Evolutionary conservation across 176 grass and related monocot genomes (phyloP), one percentile per base, ranked within the genome.

Genomic region (Tuctoria greenei): DNA sequence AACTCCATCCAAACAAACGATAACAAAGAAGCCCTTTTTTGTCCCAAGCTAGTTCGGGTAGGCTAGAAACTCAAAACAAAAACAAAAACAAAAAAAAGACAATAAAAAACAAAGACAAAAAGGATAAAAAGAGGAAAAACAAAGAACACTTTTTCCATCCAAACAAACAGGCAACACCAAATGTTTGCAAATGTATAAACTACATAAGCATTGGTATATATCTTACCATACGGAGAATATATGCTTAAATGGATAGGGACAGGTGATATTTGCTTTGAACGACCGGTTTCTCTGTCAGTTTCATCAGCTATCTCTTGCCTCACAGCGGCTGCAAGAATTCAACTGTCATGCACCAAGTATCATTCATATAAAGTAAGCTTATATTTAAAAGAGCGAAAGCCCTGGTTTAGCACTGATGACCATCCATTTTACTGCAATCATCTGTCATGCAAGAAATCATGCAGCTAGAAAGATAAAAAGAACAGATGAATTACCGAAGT

Each of bases 291-390:
- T 83, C 93, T 86, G 77, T 96, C 93, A 83, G 93, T 96, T 73
- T 96, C 93, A 66, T 96, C 93, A 87, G 90, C 86, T 49, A 96
- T 96, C 85, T 96, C 93, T 74, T 96, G 85, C 77, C 93, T 96
- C 78, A 96, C 93, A 81, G 81, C 79, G 36, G 87, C 93, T 96
- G 83, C 70, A 88, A 84, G 8, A 31, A 61, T 66, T 71, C 2
- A 71, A 58, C 15, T 43, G 14, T 65, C 37, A 80, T 84, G 12
- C 25, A 31, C 31, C 31, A 31, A 31, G 31, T 31, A 63, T 5
- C 54, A 68, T 64, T 21, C 0, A 25, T 17, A 47, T 31, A 75
- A 70, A 47, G 38, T 69, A 54, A 38, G 35, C 28, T 54, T 24
- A 39, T 52, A 62, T 1, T 72, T 71, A 24, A 72, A 28, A 35